Base-by-base conservation (phyloP, 345 rosid species). In the Citrus maxima region DNA sequence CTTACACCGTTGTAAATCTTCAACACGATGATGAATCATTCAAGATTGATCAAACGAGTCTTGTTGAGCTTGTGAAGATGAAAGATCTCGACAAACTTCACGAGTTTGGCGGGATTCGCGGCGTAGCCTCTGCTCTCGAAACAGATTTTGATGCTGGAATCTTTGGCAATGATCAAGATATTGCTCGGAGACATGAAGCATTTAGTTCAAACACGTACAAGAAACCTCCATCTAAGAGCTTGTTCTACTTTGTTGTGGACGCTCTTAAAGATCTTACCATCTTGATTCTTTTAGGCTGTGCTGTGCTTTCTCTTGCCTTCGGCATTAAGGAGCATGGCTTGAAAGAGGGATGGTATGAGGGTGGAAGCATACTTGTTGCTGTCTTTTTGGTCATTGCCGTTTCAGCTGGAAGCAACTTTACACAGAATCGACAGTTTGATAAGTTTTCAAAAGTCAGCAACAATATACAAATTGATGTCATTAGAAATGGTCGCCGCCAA, bases 321-420 rank as follows among this genome's bases (percentile, higher is more conserved):
- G 95, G 92, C 7, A 88, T 91, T 75, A 88, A 88, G 65, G 86
- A 86, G 55, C 71, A 93, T 18, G 97, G 95, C 12, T 10, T 78
- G 4, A 84, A 84, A 73, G 93, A 88, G 69, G 93, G 94, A 3
- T 93, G 97, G 94, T 89, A 90, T 13, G 95, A 91, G 22, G 94
- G 95, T 10, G 95, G 90, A 38, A 89, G 93, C 85, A 89, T 90
- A 24, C 80, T 88, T 69, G 86, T 90, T 0, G 90, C 95, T 0
- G 87, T 90, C 9, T 87, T 93, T 62, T 82, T 91, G 2, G 92
- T 87, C 30, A 86, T 91, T 27, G 81, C 84, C 0, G 86, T 90
- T 71, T 89, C 95, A 1, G 88, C 94, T 1, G 34, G 80, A 2
- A 93, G 90, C 59, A 88, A 91, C 46, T 85, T 78, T 70, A 84